phyloP scores from a whole-genome alignment of 768 basidiomycete species.

The Coprinopsis cinerea region DNA sequence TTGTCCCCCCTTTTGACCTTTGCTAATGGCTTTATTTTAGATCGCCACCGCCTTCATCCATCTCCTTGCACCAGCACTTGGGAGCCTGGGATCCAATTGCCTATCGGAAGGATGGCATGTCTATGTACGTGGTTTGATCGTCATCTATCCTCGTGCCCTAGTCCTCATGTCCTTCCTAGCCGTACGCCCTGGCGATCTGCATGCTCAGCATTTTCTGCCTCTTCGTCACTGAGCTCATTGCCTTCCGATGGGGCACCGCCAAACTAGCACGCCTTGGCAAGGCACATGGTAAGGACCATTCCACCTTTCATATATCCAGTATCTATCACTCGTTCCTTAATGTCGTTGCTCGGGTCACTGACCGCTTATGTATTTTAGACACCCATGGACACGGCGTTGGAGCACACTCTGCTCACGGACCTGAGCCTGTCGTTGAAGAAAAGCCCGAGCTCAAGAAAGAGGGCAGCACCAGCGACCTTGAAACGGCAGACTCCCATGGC shows the following conservation, averaged over 20 bases:
- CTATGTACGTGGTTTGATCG: slow-evolving; percentile 51
- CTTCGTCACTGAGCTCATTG: slow-evolving; percentile 80
- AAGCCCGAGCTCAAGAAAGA: slow-evolving; percentile 13
- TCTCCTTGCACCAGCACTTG: slow-evolving; percentile 69
- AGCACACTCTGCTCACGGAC: slow-evolving; percentile 64
- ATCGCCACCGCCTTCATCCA: slow-evolving; percentile 90
- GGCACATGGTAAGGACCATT: slow-evolving; percentile 41
- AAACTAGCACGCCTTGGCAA: slow-evolving; percentile 65
- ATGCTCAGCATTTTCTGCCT: slow-evolving; percentile 77
- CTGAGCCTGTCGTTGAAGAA: slow-evolving; percentile 34
- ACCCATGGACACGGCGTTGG: slow-evolving; percentile 60
- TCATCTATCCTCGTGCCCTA: slow-evolving; percentile 4
- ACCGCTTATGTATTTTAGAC: slow-evolving; percentile 35
- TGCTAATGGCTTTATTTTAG: slow-evolving; percentile 27
- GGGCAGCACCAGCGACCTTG: slow-evolving; percentile 20
- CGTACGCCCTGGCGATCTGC: slow-evolving; percentile 76
- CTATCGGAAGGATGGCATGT: slow-evolving; percentile 60
- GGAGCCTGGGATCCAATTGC: slow-evolving; percentile 65
- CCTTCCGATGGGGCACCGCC: slow-evolving; percentile 80
- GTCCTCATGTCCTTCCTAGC: slow-evolving; percentile 34
- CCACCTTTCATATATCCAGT: background rate
- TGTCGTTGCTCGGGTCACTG: background rate
- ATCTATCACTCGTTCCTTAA: background rate
- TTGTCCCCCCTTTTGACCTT: slow-evolving; percentile 4
- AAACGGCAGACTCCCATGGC: slow-evolving; percentile 21